Evolutionary conservation across 2,329 filamentous ascomycete genomes (phyloP).

Genomic region (Exophiala bonariae): DNA sequence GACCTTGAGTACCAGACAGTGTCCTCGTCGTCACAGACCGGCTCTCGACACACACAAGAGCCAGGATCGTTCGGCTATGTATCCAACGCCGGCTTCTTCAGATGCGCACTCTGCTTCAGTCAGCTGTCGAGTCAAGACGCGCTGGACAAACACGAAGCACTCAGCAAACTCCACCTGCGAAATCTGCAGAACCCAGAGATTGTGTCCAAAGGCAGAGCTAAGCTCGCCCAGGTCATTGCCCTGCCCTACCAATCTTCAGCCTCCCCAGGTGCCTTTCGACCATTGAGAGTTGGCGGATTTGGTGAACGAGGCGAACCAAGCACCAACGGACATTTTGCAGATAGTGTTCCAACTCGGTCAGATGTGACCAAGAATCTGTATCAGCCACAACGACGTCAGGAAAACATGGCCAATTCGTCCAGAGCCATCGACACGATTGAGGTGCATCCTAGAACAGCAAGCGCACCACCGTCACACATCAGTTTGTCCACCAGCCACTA

Average conservation of each 20-base stretch:
- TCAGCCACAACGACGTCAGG: too few relatives aligned
- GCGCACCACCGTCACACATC: too few relatives aligned
- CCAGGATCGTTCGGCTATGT: constrained; percentile 17
- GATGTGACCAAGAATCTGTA: too few relatives aligned
- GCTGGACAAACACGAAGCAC: constrained; percentile 12
- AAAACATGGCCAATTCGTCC: too few relatives aligned
- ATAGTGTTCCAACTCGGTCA: too few relatives aligned
- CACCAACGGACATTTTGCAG: too few relatives aligned
- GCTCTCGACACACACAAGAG: neutral
- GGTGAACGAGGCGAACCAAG: neutral
- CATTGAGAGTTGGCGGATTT: neutral
- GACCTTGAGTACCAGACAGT: neutral
- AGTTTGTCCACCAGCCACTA: too few relatives aligned
- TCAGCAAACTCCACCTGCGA: constrained; percentile 14
- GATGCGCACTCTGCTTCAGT: constrained; percentile 20
- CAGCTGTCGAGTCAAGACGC: constrained; percentile 16
- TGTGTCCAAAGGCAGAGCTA: constrained; percentile 11
- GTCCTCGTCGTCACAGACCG: neutral
- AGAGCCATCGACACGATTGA: too few relatives aligned
- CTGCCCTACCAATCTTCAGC: neutral
- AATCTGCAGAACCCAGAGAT: constrained; percentile 10
- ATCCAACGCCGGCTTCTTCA: constrained; percentile 14
- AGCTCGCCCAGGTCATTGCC: constrained; percentile 10
- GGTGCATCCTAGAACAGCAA: too few relatives aligned
- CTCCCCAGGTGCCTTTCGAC: neutral